Conservation (phyloP, 2,329 filamentous ascomycete species). For the Cadophora sp. region DNA sequence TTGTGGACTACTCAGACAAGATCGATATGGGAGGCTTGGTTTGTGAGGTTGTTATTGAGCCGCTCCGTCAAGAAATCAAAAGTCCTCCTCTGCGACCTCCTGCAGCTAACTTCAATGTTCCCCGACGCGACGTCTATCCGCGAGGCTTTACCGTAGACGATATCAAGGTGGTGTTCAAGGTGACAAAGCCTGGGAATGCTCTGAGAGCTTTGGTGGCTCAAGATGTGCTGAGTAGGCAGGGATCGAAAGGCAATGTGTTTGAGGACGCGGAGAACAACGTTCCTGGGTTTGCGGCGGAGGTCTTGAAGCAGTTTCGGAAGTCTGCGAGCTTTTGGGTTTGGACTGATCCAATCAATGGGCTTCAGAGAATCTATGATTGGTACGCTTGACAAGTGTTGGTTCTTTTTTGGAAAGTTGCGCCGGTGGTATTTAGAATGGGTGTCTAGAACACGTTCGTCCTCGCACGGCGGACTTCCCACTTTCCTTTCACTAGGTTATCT, state of each 20-base stretch:
- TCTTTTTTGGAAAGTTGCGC: too few relatives aligned
- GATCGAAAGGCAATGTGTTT: neutral
- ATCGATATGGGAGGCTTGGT: slow-evolving; percentile 3
- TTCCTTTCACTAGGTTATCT: neutral
- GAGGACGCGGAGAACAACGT: neutral
- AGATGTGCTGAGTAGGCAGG: neutral
- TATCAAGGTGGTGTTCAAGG: neutral
- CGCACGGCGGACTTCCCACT: neutral
- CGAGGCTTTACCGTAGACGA: neutral
- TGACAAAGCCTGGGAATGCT: neutral
- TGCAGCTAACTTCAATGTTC: neutral
- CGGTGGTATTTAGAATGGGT: too few relatives aligned
- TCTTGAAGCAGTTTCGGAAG: slow-evolving; percentile 6
- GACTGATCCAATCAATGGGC: slow-evolving; percentile 9
- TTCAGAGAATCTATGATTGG: neutral
- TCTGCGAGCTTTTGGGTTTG: slow-evolving; percentile 3
- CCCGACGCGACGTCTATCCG: neutral
- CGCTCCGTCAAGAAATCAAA: neutral
- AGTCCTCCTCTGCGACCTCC: neutral
- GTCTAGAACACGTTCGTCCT: neutral
- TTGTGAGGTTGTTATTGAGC: neutral
- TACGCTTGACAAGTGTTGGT: neutral
- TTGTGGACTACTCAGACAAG: neutral
- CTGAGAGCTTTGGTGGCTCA: slow-evolving; percentile 10
- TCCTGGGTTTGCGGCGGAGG: slow-evolving; percentile 1